These are phyloP conservation scores for Populus euphratica DNA, from an alignment of 345 rosid species.

Conservation along the genomic window DNA sequence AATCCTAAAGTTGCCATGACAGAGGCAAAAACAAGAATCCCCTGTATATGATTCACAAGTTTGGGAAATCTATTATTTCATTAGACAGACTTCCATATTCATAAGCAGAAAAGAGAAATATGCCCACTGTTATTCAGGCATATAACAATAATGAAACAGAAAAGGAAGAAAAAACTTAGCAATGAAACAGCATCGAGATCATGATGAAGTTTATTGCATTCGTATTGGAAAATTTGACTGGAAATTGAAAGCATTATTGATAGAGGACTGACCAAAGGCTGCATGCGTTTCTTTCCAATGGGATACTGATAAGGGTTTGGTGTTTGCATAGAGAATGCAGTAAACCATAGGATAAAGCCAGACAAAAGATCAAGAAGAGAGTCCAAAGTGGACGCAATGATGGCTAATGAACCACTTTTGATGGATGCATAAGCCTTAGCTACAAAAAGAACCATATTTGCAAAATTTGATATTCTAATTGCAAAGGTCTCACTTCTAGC, in stretches of 20 bases:
- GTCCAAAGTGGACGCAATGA: conserved; percentile 92
- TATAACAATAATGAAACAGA: background rate
- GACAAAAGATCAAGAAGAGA: conserved; percentile 99
- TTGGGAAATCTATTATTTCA: background rate
- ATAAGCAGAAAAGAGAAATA: background rate
- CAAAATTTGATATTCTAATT: conserved; percentile 81
- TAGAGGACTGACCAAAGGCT: conserved; percentile 74
- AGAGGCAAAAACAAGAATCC: conserved; percentile 97
- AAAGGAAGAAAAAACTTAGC: background rate
- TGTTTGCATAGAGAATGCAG: conserved; percentile 97
- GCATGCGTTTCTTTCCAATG: conserved; percentile 97
- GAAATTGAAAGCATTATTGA: background rate
- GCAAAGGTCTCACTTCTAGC: conserved; percentile 89
- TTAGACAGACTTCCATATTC: background rate
- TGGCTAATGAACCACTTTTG: conserved; percentile 89
- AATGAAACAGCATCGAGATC: background rate
- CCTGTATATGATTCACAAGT: conserved; percentile 45
- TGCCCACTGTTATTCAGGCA: background rate
- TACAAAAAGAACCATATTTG: conserved; percentile 88
- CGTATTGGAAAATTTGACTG: background rate
- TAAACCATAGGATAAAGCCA: conserved; percentile 96
- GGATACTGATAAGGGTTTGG: conserved; percentile 95
- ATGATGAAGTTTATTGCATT: background rate
- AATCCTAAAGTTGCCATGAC: conserved; percentile 99
- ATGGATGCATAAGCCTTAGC: conserved; percentile 95